These are phyloP conservation scores for Penicillium sp. DNA, from an alignment of 2,329 filamentous ascomycete genomes.

Conservation along the genomic window DNA sequence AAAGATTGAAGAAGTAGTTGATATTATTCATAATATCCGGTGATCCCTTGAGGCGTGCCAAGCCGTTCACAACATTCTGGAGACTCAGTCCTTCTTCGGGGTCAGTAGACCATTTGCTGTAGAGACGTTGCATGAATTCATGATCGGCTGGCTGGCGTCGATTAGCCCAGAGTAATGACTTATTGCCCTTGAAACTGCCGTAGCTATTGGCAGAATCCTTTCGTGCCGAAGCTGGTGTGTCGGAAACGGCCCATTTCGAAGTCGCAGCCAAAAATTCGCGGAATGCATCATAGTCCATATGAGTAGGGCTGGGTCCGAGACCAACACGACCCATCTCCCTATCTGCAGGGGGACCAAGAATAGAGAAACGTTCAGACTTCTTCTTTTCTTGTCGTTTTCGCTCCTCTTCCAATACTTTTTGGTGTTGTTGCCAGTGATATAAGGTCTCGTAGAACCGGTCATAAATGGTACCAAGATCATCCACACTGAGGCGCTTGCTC, in stretches of 20 bases:
- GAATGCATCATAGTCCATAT: slow-evolving; percentile 98
- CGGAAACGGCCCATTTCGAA: slow-evolving; percentile 88
- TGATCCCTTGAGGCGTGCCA: slow-evolving; percentile 88
- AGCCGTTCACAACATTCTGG: slow-evolving; percentile 86
- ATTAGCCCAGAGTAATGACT: slow-evolving; percentile 56
- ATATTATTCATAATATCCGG: slow-evolving; percentile 98
- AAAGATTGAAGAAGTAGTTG: slow-evolving; percentile 95
- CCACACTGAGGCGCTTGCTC: slow-evolving; percentile 82
- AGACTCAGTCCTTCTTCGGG: slow-evolving; percentile 75
- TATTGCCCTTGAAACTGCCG: slow-evolving; percentile 55
- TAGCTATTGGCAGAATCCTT: slow-evolving; percentile 51
- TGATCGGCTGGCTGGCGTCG: slow-evolving; percentile 75
- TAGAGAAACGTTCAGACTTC: slow-evolving; percentile 45
- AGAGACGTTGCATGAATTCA: slow-evolving; percentile 87
- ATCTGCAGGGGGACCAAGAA: slow-evolving; percentile 50
- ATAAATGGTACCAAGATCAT: slow-evolving; percentile 86
- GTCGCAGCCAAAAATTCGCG: slow-evolving; percentile 88
- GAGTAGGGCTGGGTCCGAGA: slow-evolving; percentile 80
- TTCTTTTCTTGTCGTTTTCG: slow-evolving; percentile 65
- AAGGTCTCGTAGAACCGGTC: slow-evolving; percentile 90
- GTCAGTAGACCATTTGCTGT: slow-evolving; percentile 82
- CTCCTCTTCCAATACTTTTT: slow-evolving; percentile 73
- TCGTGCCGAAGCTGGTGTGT: slow-evolving; percentile 66
- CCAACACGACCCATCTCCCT: slow-evolving; percentile 84
- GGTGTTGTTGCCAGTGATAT: slow-evolving; percentile 86